Evolutionary conservation across 2,329 filamentous ascomycete species (phyloP), one percentile per base, ranked within the genome.

Genomic region (Colletotrichum karsti): DNA sequence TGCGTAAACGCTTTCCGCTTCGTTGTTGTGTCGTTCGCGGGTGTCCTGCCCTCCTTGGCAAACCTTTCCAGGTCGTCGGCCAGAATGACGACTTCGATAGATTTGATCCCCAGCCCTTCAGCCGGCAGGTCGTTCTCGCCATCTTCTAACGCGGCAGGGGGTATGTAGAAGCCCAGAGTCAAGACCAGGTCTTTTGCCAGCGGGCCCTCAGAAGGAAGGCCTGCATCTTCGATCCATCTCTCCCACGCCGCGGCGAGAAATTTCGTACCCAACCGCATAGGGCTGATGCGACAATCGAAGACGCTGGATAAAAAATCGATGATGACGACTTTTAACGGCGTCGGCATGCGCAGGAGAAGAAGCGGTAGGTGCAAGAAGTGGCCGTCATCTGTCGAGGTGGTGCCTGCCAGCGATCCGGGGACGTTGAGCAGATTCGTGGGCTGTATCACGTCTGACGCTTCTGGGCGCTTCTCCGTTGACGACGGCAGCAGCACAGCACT

Each of bases 271-370:
- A 90, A 74, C 1, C 79, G 79, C 44, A 89, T 75, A 4, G 84
- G 78, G 60, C 80, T 84, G 48, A 89, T 82, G 28, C 85, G 86
- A 69, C 86, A 88, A 76, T 90, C 88, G 69, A 90, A 89, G 0
- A 83, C 83, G 44, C 76, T 81, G 4, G 82, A 79, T 10, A 90
- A 76, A 74, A 89, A 90, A 22, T 84, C 81, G n/a, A 80, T 68
- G 1, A 90, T 71, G 20, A 85, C 77, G 2, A 77, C 66, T 70
- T 87, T 87, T 1, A 90, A 77, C 2, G 85, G 76, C 4, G 83
- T 77, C 0, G 88, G 87, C 85, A 89, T 88, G 24, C 87, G 82
- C 30, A 88, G 75, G 1, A 90, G 77, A 3, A 90, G 77, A 0
- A 90, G 77, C 0, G 87, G 87, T 0, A 89, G 78, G 30, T 80